Conservation (phyloP, 495 filamentous ascomycete genomes). For the Astrocystis sublimbata region DNA sequence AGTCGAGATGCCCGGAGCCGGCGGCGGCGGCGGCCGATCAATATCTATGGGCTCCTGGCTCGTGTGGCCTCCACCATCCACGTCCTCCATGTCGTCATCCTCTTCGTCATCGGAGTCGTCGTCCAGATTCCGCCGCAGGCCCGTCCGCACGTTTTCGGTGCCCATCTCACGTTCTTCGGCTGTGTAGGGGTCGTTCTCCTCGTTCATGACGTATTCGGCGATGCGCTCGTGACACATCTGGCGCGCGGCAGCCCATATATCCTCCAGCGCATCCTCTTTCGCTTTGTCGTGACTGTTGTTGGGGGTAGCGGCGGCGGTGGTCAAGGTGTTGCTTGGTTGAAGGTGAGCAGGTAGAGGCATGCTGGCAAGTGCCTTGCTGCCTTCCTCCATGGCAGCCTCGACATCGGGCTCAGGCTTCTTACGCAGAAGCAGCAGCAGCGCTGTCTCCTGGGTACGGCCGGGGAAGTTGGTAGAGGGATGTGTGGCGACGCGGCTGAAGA, state of each 20-base stretch:
- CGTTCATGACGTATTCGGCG: constrained; percentile 43
- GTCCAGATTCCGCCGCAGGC: constrained; percentile 57
- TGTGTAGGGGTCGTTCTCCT: constrained; percentile 60
- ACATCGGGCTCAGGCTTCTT: constrained; percentile 80
- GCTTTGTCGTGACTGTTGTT: constrained; percentile 3
- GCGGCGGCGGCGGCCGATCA: constrained; percentile 42
- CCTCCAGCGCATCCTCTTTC: constrained; percentile 43
- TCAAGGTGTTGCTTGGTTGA: neutral
- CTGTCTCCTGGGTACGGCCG: constrained; percentile 63
- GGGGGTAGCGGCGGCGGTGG: neutral
- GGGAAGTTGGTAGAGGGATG: constrained; percentile 79
- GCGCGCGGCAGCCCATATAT: constrained; percentile 44
- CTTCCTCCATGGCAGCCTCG: constrained; percentile 69
- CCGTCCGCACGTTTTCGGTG: constrained; percentile 70
- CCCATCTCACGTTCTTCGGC: constrained; percentile 66
- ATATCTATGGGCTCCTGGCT: constrained; percentile 34
- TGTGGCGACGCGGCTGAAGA: constrained; percentile 62
- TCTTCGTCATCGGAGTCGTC: constrained; percentile 61
- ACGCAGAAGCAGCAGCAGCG: constrained; percentile 66
- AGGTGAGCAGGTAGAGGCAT: neutral
- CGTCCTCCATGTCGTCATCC: constrained; percentile 51
- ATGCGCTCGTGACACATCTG: constrained; percentile 39
- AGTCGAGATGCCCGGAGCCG: constrained; percentile 29
- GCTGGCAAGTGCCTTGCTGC: constrained; percentile 42
- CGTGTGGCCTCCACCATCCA: constrained; percentile 30